Conservation (phyloP, 805 yeast species). For the Dipodascus albidus region DNA sequence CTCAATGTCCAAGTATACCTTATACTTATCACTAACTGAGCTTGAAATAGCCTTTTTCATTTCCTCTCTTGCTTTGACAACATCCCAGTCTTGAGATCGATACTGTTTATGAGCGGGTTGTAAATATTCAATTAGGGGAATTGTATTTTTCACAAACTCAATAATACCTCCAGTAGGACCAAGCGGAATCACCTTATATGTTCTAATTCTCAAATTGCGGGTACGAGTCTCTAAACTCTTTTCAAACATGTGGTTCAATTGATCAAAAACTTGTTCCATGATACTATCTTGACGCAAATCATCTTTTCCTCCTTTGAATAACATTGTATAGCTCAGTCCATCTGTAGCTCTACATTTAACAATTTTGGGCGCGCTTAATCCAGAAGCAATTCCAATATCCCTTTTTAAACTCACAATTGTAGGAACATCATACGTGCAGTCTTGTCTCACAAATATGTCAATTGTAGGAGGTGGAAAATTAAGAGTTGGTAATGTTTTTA, state of each 20-base stretch:
- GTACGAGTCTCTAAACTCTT: constrained; percentile 44
- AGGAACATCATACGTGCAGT: constrained; percentile 33
- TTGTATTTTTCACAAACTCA: constrained; percentile 76
- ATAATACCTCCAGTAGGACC: constrained; percentile 83
- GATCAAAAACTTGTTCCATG: constrained; percentile 93
- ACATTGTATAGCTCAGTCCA: constrained; percentile 47
- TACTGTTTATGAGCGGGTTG: constrained; percentile 44
- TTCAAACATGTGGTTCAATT: constrained; percentile 58
- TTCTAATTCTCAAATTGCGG: constrained; percentile 53
- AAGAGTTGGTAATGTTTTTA: constrained; percentile 30
- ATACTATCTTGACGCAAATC: constrained; percentile 92
- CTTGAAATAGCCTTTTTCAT: constrained; percentile 39
- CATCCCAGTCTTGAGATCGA: constrained; percentile 33
- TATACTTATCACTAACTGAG: constrained; percentile 30
- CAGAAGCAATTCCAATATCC: constrained; percentile 59
- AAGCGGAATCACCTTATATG: constrained; percentile 82
- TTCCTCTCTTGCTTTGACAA: constrained; percentile 46
- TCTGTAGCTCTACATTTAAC: constrained; percentile 40
- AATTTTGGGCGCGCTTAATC: constrained; percentile 82
- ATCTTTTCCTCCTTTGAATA: constrained; percentile 80
- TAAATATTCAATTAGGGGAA: constrained; percentile 58
- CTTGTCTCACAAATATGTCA: constrained; percentile 31
- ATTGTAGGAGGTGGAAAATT: constrained; percentile 60
- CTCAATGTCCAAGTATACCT: constrained; percentile 36
- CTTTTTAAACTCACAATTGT: constrained; percentile 36